Conservation (phyloP, 1,139 yeast genomes). For the Magnusiomyces paraingens region DNA sequence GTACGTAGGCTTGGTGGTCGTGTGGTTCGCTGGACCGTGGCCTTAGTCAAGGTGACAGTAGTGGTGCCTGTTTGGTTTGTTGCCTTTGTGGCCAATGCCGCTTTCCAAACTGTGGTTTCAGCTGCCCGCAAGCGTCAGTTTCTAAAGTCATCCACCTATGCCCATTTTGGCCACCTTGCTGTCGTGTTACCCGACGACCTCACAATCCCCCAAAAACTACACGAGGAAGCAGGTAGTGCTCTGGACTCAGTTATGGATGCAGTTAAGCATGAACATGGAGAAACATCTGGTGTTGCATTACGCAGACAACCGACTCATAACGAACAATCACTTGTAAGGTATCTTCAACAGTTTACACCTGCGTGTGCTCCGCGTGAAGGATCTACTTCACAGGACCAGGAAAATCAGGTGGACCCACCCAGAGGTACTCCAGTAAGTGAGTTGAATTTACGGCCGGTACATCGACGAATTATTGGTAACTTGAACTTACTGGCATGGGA, state of each 20-base stretch:
- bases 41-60: constrained; percentile 21
- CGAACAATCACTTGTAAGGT: no score
- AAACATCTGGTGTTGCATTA: no score
- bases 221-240: constrained; percentile 50
- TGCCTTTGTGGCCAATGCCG: constrained; percentile 31
- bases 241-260: constrained; percentile 36
- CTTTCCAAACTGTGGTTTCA: constrained; percentile 28
- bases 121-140: constrained; percentile 21
- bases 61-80: constrained; percentile 33
- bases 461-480: constrained; percentile 47
- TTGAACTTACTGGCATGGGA: constrained; percentile 59
- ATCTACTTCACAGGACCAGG: not conserved
- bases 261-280: constrained; percentile 16
- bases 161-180: constrained; percentile 7
- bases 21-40: not conserved
- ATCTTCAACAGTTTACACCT: no score
- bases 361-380: no score
- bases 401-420: not conserved
- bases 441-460: constrained; percentile 28
- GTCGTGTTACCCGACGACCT: constrained; percentile 15
- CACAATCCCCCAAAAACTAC: constrained; percentile 26
- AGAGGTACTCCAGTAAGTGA: not conserved
- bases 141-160: constrained; percentile 5
- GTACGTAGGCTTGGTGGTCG: not conserved
- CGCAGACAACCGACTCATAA: no score